Evolutionary conservation across 495 filamentous ascomycete genomes (phyloP).

Genomic region (Neurospora sp.): DNA sequence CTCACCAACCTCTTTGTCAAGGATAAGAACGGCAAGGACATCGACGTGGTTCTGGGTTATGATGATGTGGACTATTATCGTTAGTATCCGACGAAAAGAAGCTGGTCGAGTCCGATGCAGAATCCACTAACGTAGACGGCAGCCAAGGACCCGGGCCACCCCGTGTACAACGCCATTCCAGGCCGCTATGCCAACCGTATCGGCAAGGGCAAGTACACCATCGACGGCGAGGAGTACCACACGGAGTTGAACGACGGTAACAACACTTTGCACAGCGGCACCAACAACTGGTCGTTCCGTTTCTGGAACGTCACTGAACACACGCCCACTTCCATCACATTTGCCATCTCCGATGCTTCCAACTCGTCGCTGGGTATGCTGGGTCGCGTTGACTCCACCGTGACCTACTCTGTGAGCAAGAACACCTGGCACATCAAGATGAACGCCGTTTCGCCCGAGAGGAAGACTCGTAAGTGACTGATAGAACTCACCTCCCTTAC

Average conservation of each 20-base stretch:
- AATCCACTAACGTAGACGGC: constrained; percentile 8
- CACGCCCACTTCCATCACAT: constrained; percentile 61
- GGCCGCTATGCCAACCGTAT: constrained; percentile 49
- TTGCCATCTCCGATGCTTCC: constrained; percentile 55
- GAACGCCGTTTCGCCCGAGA: constrained; percentile 37
- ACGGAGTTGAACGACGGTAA: constrained; percentile 44
- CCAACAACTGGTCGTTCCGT: constrained; percentile 50
- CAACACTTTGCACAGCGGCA: constrained; percentile 51
- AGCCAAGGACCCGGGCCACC: constrained; percentile 39
- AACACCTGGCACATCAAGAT: constrained; percentile 46
- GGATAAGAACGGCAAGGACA: constrained; percentile 43
- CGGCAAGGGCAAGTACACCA: constrained; percentile 40
- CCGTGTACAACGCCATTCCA: constrained; percentile 41
- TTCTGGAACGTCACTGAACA: constrained; percentile 45
- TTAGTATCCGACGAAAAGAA: constrained; percentile 13
- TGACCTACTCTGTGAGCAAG: constrained; percentile 54
- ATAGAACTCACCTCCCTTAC: not conserved
- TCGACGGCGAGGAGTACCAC: constrained; percentile 39
- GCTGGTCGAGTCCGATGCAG: constrained; percentile 3
- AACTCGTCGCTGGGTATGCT: constrained; percentile 62
- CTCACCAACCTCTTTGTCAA: constrained; percentile 49
- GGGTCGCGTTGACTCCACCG: constrained; percentile 58
- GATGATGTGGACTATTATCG: constrained; percentile 41
- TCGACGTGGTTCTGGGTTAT: constrained; percentile 44
- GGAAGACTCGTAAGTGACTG: constrained; percentile 34